These are phyloP conservation scores for Vishniacozyma victoriae DNA, from an alignment of 768 basidiomycete genomes.

Conservation along the genomic window DNA sequence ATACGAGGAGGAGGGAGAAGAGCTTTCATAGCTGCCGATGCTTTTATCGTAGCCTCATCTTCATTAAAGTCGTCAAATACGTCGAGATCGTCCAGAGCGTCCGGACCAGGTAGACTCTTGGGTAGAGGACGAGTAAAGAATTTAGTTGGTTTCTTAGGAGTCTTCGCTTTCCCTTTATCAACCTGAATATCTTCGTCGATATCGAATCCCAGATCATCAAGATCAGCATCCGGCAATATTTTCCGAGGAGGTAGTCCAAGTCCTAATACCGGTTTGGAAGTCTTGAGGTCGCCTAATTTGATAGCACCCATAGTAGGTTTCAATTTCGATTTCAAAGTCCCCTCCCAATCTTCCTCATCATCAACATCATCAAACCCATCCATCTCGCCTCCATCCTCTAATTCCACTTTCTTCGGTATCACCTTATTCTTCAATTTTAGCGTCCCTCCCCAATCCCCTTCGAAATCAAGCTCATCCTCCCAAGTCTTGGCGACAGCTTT, in stretches of 20 bases:
- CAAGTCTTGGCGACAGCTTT: constrained; percentile 22
- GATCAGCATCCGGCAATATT: constrained; percentile 19
- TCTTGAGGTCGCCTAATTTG: not conserved
- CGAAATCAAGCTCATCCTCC: constrained; percentile 31
- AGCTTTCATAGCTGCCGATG: constrained; percentile 40
- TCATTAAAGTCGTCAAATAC: constrained; percentile 18
- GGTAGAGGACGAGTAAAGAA: not conserved
- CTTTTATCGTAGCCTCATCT: constrained; percentile 40
- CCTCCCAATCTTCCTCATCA: not conserved
- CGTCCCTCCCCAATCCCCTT: not conserved
- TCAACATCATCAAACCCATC: not conserved
- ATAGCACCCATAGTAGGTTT: not conserved
- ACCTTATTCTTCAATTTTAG: not conserved
- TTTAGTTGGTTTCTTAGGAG: not conserved
- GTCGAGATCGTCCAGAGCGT: constrained; percentile 29
- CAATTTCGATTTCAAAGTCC: not conserved
- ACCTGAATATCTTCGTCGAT: constrained; percentile 11
- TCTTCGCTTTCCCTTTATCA: constrained; percentile 1
- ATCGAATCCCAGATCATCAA: constrained; percentile 22
- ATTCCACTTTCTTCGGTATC: not conserved
- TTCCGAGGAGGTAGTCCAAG: constrained; percentile 15
- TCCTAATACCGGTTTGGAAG: too few relatives aligned
- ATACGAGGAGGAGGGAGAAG: constrained; percentile 28
- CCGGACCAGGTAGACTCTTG: constrained; percentile 9
- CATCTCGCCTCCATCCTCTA: not conserved